Percentiles rank a stretch among this genome's conserved stretches.
Evolutionary conservation across 305 asterid genomes (phyloP).

Genomic region (Fraxinus angustifolia): DNA sequence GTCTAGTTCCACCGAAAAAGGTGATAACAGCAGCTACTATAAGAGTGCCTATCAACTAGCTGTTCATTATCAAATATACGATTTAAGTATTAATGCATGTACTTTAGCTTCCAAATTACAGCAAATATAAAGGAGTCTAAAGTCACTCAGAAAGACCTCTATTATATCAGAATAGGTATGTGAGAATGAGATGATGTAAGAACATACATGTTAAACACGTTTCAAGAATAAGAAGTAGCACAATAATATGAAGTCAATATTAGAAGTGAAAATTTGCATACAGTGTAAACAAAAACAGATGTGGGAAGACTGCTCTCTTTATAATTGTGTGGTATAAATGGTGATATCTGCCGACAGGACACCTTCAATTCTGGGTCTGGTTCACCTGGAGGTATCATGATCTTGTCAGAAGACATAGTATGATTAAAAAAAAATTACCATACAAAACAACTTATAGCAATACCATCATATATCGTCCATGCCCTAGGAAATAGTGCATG

Average conservation of each 20-base stretch:
- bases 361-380: constrained; percentile 96
- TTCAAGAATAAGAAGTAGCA: neutral
- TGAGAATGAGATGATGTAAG: neutral
- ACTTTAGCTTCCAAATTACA: neutral
- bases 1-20: neutral
- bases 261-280: constrained; percentile 33
- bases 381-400: constrained; percentile 61
- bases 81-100: neutral
- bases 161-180: neutral
- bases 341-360: constrained; percentile 97
- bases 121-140: neutral
- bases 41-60: neutral
- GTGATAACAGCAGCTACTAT: neutral
- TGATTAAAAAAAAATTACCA: constrained; percentile 14
- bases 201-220: constrained; percentile 4
- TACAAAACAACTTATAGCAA: constrained; percentile 5
- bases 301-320: constrained; percentile 98
- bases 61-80: neutral
- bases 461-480: constrained; percentile 97
- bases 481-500: constrained; percentile 98
- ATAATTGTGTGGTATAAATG: constrained; percentile 94
- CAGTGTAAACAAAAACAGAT: constrained; percentile 92
- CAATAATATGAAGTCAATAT: too few species aligned
- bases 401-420: constrained; percentile 12
- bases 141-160: neutral